Percentiles rank a stretch among this genome's conserved stretches.
Conservation (phyloP, 2,329 filamentous ascomycete species). For the Torrubiella hemipterigena region DNA sequence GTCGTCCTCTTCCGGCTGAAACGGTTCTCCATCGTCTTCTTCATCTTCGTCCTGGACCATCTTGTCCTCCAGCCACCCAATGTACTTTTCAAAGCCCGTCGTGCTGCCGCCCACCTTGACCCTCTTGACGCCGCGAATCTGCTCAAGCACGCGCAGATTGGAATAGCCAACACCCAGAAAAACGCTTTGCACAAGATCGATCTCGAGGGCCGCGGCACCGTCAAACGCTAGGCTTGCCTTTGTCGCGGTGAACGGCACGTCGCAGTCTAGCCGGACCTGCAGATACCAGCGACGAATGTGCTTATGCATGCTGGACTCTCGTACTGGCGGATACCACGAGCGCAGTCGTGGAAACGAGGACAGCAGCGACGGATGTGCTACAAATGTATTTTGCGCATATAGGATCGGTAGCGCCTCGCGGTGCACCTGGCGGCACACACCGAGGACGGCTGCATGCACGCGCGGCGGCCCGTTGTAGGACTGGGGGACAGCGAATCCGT, state of each 20-base stretch:
- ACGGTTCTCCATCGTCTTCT: constrained; percentile 11
- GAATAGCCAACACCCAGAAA: constrained; percentile 25
- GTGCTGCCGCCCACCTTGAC: constrained; percentile 24
- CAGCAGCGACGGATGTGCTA: constrained; percentile 27
- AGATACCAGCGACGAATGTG: constrained; percentile 27
- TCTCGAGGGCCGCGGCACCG: constrained; percentile 24
- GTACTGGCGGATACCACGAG: constrained; percentile 17
- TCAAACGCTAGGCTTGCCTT: constrained; percentile 21
- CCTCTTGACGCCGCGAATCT: constrained; percentile 24
- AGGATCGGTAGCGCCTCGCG: constrained; percentile 27
- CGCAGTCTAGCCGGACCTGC: constrained; percentile 27
- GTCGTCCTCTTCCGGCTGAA: constrained; percentile 1
- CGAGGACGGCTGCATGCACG: constrained; percentile 28
- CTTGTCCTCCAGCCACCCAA: constrained; percentile 23
- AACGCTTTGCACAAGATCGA: constrained; percentile 24
- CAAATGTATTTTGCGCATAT: constrained; percentile 30
- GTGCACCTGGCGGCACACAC: constrained; percentile 26
- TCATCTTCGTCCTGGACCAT: constrained; percentile 20
- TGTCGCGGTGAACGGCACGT: constrained; percentile 18
- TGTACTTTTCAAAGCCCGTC: constrained; percentile 29
- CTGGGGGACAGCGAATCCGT: too few relatives aligned
- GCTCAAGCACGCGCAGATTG: constrained; percentile 28
- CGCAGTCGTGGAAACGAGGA: constrained; percentile 27
- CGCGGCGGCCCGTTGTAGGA: constrained; percentile 10
- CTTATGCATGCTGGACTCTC: constrained; percentile 14